A percentile compares a stretch with the other conserved stretches of the same genome.
These are phyloP conservation scores for Neurospora discreta DNA, from an alignment of 495 filamentous ascomycete genomes.

Conservation along the genomic window DNA sequence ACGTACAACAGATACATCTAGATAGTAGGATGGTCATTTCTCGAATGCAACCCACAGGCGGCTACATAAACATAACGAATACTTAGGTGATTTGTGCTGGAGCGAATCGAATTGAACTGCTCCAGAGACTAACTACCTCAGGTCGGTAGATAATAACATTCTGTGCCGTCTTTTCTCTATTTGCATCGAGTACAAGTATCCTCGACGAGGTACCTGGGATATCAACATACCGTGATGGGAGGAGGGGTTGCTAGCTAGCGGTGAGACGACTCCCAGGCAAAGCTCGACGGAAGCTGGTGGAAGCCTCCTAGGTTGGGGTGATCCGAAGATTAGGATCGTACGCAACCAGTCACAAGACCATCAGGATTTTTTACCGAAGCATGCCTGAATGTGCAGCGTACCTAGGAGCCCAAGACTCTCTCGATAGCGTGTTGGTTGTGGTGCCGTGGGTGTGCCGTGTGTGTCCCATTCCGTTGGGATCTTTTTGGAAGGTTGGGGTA, in stretches of 20 bases:
- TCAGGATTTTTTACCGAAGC: constrained; percentile 3
- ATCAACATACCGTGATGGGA: background rate
- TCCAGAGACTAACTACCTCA: background rate
- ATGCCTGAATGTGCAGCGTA: background rate
- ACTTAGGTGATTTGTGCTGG: background rate
- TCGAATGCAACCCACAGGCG: background rate
- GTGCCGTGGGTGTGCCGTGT: background rate
- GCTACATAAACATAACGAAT: background rate
- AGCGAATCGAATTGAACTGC: background rate
- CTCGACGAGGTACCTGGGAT: background rate
- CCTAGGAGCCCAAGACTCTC: background rate
- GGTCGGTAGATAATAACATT: background rate
- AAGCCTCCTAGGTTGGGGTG: constrained; percentile 1
- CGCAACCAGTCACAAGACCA: constrained; percentile 11
- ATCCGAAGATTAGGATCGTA: constrained; percentile 7
- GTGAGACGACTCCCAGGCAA: constrained; percentile 1
- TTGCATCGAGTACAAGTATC: background rate
- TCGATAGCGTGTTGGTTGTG: background rate
- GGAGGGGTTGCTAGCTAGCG: constrained; percentile 1
- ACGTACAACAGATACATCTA: background rate
- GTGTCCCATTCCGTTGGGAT: background rate
- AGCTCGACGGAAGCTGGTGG: background rate
- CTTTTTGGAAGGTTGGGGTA: background rate
- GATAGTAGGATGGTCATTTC: background rate
- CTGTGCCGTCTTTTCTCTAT: background rate